phyloP scores from a whole-genome alignment of 345 rosid genomes.

The Moricandia moricandioides region DNA sequence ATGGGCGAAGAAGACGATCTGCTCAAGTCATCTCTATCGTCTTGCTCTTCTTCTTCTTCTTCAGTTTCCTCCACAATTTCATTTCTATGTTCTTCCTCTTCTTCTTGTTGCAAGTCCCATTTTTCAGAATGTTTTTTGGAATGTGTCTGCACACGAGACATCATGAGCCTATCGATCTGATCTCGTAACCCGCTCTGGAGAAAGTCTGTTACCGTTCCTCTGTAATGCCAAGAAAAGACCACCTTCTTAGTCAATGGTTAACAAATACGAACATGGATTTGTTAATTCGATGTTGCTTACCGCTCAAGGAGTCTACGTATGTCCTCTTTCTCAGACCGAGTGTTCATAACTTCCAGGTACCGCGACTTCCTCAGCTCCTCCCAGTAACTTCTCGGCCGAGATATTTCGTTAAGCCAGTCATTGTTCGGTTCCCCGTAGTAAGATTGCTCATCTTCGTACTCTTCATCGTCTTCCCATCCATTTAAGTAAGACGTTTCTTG shows the following conservation, averaged over 20 bases:
- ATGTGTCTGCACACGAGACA: slow-evolving; percentile 50
- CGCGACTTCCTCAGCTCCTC: slow-evolving; percentile 65
- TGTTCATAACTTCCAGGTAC: slow-evolving; percentile 61
- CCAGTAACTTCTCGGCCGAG: slow-evolving; percentile 87
- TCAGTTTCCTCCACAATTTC: slow-evolving; percentile 4
- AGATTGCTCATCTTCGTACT: slow-evolving; percentile 33
- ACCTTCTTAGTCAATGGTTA: not conserved
- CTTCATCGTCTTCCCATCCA: slow-evolving; percentile 41
- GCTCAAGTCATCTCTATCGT: slow-evolving; percentile 31
- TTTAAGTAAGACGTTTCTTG: slow-evolving; percentile 34
- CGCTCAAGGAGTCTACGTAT: slow-evolving; percentile 72
- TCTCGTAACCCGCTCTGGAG: slow-evolving; percentile 70
- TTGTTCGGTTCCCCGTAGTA: slow-evolving; percentile 32
- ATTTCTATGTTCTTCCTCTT: slow-evolving; percentile 14
- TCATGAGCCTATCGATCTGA: slow-evolving; percentile 63
- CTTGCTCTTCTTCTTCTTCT: slow-evolving; percentile 34
- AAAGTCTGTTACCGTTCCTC: slow-evolving; percentile 71
- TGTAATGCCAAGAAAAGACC: slow-evolving; percentile 31
- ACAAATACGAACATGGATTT: not conserved
- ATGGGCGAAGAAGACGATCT: slow-evolving; percentile 41
- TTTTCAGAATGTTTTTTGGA: slow-evolving; percentile 29
- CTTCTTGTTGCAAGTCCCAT: slow-evolving; percentile 26
- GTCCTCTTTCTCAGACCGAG: slow-evolving; percentile 55
- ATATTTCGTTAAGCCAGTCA: slow-evolving; percentile 70
- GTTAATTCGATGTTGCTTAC: slow-evolving; percentile 36